Evolutionary conservation across 352 stramenopile genomes (phyloP).

Genomic region (Phytophthora pseudosyringae): DNA sequence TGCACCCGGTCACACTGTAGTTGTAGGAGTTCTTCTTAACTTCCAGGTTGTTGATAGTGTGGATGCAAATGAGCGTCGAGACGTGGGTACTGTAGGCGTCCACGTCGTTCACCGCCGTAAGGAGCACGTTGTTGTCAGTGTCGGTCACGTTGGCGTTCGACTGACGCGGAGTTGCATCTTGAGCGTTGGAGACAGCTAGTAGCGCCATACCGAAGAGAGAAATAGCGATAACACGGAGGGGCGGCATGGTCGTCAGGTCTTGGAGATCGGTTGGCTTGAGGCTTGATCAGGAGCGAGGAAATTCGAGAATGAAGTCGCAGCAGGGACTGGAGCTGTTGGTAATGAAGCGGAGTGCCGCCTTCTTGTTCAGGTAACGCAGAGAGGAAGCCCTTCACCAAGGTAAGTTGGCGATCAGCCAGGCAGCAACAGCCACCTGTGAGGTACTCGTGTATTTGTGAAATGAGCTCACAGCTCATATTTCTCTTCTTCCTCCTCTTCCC

Average conservation of each 20-base stretch:
- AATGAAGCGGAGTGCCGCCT: too few relatives aligned
- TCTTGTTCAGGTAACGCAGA: too few relatives aligned
- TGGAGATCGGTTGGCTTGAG: constrained; percentile 6
- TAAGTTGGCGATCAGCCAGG: too few relatives aligned
- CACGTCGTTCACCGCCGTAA: constrained; percentile 32
- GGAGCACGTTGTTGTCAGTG: constrained; percentile 23
- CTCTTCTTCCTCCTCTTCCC: too few relatives aligned
- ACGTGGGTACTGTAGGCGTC: constrained; percentile 36
- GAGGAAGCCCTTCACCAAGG: too few relatives aligned
- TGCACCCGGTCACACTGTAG: constrained; percentile 48
- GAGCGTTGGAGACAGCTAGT: not conserved
- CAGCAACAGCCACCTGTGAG: too few relatives aligned
- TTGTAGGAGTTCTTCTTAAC: constrained; percentile 51
- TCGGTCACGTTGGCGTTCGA: constrained; percentile 22
- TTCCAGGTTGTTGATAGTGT: constrained; percentile 36
- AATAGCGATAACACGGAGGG: constrained; percentile 5
- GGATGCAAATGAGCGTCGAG: constrained; percentile 38
- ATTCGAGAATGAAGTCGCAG: constrained; percentile 13
- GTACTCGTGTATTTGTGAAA: too few relatives aligned
- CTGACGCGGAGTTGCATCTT: constrained; percentile 2
- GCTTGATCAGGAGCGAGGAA: constrained; percentile 12
- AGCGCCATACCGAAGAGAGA: constrained; percentile 15
- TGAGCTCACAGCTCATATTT: too few relatives aligned
- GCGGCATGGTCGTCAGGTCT: constrained; percentile 1
- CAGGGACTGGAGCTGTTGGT: constrained; percentile 1